Evolutionary conservation across 164 flowering plant genomes (phyloP), one percentile per base, ranked within the genome.

Genomic region (Vitis rotundifolia): DNA sequence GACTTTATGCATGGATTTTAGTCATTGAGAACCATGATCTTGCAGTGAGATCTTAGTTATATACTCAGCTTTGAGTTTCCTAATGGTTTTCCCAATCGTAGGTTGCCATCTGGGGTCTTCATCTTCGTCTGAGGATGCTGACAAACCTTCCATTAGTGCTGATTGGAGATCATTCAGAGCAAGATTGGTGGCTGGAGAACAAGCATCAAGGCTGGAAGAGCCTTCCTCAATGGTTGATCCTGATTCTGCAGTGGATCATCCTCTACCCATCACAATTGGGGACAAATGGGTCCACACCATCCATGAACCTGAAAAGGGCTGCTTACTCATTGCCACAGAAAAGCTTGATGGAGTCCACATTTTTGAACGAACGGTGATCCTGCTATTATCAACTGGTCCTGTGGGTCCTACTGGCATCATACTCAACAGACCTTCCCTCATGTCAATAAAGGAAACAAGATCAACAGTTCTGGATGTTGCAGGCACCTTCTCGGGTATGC

Each of bases 331-430:
- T 0, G 98, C 99, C 9, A 90, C 97, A 0, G 88, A 93, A 52
- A 91, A 88, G 86, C 97, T 95, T 1, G 94, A 95, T 50, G 99
- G 99, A 26, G 97, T 88, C 71, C 94, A 95, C 86, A 90, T 93
- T 5, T 95, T 95, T 64, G 92, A 90, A 69, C 73, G 88, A 48
- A 89, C 98, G 8, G 99, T 90, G 52, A 73, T 93, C 68, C 91
- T 96, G 6, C 72, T 93, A 37, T 53, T 95, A 11, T 83, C 92
- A 0, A 82, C 79, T 0, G 94, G 91, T 10, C 92, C 89, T 0
- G 59, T 87, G n/a, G 97, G 98, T 19, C 93, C 97, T 8, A 82
- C 82, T 0, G 99, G 99, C 11, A 75, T 95, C 69, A 93, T 95
- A n/a, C 90, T 95, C 54, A 93, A 95, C 75, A 80, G 97, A 31